Evolutionary conservation across 163 green algal genomes (phyloP), one percentile per base, ranked within the genome.

Genomic region (Chlamydomonas reinhardtii): DNA sequence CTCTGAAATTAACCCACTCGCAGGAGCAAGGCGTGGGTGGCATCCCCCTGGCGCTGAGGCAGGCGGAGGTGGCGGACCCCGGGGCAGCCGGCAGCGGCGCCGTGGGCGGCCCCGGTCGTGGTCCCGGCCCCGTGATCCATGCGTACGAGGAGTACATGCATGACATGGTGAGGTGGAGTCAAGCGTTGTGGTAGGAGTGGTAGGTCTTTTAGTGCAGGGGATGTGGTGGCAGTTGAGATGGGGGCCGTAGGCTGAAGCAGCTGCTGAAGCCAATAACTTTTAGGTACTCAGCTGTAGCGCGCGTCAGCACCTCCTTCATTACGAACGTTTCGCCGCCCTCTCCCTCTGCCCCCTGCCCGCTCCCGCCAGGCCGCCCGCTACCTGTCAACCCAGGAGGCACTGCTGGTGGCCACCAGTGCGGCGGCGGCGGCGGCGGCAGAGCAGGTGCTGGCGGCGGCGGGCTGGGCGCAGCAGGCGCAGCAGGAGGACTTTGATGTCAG

Each of bases 121-220:
- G 29, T 20, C 5, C 35, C 31, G 66, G 66, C 20, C 31, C 66
- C 19, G 66, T 76, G 56, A 48, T 76, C 31, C 48, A 56, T 19
- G 61, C 61, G 48, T 85, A 85, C 66, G 48, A 85, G 71, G 77
- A 85, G 43, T 76, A 85, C 66, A 76, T 85, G 77, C 77, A 85
- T 48, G 66, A 85, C 66, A 43, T 85, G 77, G 77, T 85, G 71
- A 25, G 76, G n/a, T n/a, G n/a, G n/a, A n/a, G n/a, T n/a, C n/a
- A n/a, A n/a, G n/a, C n/a, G n/a, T n/a, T n/a, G n/a, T n/a, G n/a
- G n/a, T n/a, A n/a, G n/a, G n/a, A n/a, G n/a, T n/a, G n/a, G n/a
- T n/a, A n/a, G n/a, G n/a, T n/a, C n/a, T n/a, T n/a, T n/a, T n/a
- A n/a, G 39, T 48, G 39, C 39, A 48, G 39, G 39, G 39, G 39